phyloP scores from a whole-genome alignment of 2,329 filamentous ascomycete genomes.

The Teratosphaeriaceae sp. region DNA sequence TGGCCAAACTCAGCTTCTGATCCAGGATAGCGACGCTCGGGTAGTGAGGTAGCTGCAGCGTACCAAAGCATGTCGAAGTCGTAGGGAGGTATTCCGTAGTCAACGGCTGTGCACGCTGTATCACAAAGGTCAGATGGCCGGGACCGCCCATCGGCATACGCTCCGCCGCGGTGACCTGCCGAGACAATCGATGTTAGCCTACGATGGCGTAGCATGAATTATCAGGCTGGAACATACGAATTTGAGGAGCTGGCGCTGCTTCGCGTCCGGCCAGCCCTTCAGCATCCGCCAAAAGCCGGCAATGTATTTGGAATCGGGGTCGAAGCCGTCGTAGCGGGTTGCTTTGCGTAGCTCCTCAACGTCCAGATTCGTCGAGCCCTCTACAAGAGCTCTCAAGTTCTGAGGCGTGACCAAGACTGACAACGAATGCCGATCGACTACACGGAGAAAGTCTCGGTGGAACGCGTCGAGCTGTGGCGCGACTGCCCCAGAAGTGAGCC shows the following conservation, averaged over 20 bases:
- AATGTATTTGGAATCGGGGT: constrained; percentile 61
- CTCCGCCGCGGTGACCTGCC: constrained; percentile 89
- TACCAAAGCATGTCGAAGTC: constrained; percentile 90
- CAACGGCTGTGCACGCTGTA: constrained; percentile 69
- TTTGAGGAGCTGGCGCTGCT: constrained; percentile 73
- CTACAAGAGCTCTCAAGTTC: constrained; percentile 69
- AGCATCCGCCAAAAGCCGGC: constrained; percentile 81
- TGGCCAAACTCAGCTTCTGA: constrained; percentile 72
- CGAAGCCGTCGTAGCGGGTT: constrained; percentile 77
- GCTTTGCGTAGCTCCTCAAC: constrained; percentile 63
- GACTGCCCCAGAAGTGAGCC: constrained; percentile 73
- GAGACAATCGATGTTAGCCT: too few species aligned
- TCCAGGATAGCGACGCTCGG: constrained; percentile 60
- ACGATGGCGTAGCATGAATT: too few species aligned
- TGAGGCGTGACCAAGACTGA: constrained; percentile 59
- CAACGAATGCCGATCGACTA: constrained; percentile 14
- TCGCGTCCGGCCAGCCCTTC: constrained; percentile 56
- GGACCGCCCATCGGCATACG: constrained; percentile 83
- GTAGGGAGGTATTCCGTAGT: constrained; percentile 61
- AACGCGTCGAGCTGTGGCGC: constrained; percentile 74
- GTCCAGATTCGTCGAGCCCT: constrained; percentile 78
- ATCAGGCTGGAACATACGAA: too few species aligned
- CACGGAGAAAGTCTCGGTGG: constrained; percentile 60
- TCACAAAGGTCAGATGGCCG: constrained; percentile 71
- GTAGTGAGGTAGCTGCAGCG: constrained; percentile 80